phyloP scores from a whole-genome alignment of 352 stramenopile species.

The Globisporangium takayamanum region DNA sequence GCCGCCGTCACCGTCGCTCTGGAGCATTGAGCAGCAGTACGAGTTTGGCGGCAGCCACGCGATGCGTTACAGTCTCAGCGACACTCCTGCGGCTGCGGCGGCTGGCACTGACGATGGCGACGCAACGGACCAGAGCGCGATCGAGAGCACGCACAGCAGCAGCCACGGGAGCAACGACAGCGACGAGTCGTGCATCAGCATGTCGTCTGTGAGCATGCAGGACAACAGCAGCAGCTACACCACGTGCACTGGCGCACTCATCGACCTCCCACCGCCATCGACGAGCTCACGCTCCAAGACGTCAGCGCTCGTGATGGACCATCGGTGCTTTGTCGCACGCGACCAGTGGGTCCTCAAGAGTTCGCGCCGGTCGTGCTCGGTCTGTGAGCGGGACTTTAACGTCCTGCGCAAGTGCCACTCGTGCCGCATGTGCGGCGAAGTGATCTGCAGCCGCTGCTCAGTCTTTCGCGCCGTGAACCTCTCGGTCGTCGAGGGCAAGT shows the following conservation, averaged over 20 bases:
- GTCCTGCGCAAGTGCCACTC: constrained; percentile 67
- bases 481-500: constrained; percentile 50
- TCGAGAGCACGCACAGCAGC: constrained; percentile 14
- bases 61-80: not conserved
- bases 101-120: not conserved
- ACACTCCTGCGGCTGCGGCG: not conserved
- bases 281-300: constrained; percentile 6
- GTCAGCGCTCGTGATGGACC: constrained; percentile 44
- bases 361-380: constrained; percentile 41
- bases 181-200: constrained; percentile 10
- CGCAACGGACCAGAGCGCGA: constrained; percentile 5
- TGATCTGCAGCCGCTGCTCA: constrained; percentile 73
- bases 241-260: not conserved
- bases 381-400: constrained; percentile 68
- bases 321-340: constrained; percentile 47
- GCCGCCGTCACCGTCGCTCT: not conserved
- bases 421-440: constrained; percentile 77
- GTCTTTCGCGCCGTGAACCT: constrained; percentile 62
- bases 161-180: constrained; percentile 15
- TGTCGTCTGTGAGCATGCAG: constrained; percentile 3
- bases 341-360: constrained; percentile 53
- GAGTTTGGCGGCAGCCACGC: constrained; percentile 11
- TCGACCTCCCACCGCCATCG: constrained; percentile 1
- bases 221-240: constrained; percentile 15
- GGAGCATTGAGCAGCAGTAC: constrained; percentile 16